Evolutionary conservation across 1,139 yeast species (phyloP).

Genomic region (Geotrichum reessii): DNA sequence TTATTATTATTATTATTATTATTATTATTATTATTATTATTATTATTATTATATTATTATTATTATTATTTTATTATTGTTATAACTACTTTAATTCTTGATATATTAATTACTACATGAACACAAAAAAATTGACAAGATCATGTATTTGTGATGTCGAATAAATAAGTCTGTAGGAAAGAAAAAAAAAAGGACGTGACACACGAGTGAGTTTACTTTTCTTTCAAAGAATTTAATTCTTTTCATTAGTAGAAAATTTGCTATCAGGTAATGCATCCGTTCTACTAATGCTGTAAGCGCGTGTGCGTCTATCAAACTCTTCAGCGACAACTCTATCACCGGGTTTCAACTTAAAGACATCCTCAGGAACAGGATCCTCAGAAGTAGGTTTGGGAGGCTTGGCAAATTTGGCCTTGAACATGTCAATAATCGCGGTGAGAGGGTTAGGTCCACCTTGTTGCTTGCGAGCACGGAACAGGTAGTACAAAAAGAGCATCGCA

Average conservation of each 20-base stretch:
- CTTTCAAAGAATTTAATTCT: too few relatives aligned
- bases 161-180: too few relatives aligned
- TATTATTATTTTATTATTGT: too few relatives aligned
- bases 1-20: too few relatives aligned
- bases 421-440: background rate
- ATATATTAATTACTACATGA: too few relatives aligned
- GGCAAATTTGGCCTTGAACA: background rate
- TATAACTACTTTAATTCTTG: too few relatives aligned
- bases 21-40: too few relatives aligned
- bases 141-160: too few relatives aligned
- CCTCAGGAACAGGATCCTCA: background rate
- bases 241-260: background rate
- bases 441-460: background rate
- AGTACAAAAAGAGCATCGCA: slow-evolving; percentile 54
- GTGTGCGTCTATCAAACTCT: background rate
- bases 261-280: background rate
- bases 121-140: too few relatives aligned
- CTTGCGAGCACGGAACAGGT: slow-evolving; percentile 37
- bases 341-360: slow-evolving; percentile 4
- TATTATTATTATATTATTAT: too few relatives aligned
- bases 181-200: too few relatives aligned
- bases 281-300: background rate
- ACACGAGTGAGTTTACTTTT: too few relatives aligned
- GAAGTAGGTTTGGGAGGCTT: slow-evolving; percentile 7
- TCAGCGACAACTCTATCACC: slow-evolving; percentile 2